phyloP scores from a whole-genome alignment of 257 asterid species.

The Echium plantagineum region DNA sequence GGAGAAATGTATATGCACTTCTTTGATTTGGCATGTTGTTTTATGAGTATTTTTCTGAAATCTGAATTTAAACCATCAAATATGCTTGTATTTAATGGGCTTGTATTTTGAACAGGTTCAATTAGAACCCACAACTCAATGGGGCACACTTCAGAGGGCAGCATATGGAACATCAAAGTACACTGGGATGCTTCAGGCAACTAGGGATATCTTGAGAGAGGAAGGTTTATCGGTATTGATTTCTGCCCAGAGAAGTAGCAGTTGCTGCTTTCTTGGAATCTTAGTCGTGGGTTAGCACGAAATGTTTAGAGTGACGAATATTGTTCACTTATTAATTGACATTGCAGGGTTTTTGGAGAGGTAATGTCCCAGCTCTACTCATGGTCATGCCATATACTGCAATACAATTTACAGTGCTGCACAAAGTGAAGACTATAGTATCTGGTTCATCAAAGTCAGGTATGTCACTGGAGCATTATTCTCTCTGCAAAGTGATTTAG shows the following conservation, averaged over 20 bases:
- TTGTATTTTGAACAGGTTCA: conserved; percentile 54
- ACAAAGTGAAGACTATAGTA: conserved; percentile 65
- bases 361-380: conserved; percentile 88
- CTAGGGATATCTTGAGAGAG: conserved; percentile 84
- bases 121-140: conserved; percentile 74
- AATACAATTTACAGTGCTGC: conserved; percentile 76
- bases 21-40: too few relatives aligned
- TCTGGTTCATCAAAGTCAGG: conserved; percentile 91
- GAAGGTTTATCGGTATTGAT: conserved; percentile 71
- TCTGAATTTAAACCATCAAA: too few relatives aligned
- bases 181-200: conserved; percentile 80
- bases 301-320: neutral
- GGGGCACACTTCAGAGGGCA: conserved; percentile 61
- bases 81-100: conserved; percentile 4
- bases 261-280: neutral
- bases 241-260: neutral
- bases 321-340: neutral
- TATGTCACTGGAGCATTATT: conserved; percentile 13
- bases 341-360: conserved; percentile 91
- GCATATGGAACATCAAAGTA: conserved; percentile 54
- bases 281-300: neutral
- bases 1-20: too few relatives aligned
- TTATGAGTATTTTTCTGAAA: too few relatives aligned
- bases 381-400: conserved; percentile 98
- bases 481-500: conserved; percentile 2